Evolutionary conservation across 2,329 filamentous ascomycete genomes (phyloP).

Genomic region (Scopulariopsis brevicaulis): DNA sequence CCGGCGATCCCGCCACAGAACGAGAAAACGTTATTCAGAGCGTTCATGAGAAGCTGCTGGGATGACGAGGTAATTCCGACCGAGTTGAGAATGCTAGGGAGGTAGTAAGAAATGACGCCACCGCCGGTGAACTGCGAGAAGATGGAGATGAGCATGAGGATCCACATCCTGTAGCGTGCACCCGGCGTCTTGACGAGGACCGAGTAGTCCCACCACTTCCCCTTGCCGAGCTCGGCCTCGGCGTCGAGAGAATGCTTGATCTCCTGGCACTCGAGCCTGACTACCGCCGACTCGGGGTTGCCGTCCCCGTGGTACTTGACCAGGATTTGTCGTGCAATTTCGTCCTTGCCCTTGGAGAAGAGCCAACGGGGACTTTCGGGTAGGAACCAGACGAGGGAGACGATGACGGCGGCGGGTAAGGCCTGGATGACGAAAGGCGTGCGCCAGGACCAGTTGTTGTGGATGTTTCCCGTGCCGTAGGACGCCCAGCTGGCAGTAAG

Average conservation of each 20-base stretch:
- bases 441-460: constrained; percentile 35
- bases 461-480: constrained; percentile 29
- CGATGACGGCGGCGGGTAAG: constrained; percentile 26
- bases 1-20: constrained; percentile 21
- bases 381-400: constrained; percentile 31
- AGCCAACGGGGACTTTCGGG: constrained; percentile 23
- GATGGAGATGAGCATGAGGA: constrained; percentile 33
- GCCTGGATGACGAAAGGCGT: constrained; percentile 32
- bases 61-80: constrained; percentile 30
- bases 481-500: constrained; percentile 23
- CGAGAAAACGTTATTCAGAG: constrained; percentile 34
- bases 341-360: not conserved
- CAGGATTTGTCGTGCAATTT: constrained; percentile 4
- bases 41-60: constrained; percentile 31
- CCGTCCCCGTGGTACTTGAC: constrained; percentile 9
- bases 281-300: constrained; percentile 17
- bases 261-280: constrained; percentile 16
- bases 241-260: constrained; percentile 32
- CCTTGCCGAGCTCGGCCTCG: constrained; percentile 22
- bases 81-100: constrained; percentile 34
- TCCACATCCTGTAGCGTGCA: constrained; percentile 33
- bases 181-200: constrained; percentile 32
- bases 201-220: constrained; percentile 25
- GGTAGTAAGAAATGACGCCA: constrained; percentile 34
- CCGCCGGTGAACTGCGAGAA: constrained; percentile 28